Evolutionary conservation across 768 basidiomycete species (phyloP).

Genomic region (Pleurotus tuoliensis): DNA sequence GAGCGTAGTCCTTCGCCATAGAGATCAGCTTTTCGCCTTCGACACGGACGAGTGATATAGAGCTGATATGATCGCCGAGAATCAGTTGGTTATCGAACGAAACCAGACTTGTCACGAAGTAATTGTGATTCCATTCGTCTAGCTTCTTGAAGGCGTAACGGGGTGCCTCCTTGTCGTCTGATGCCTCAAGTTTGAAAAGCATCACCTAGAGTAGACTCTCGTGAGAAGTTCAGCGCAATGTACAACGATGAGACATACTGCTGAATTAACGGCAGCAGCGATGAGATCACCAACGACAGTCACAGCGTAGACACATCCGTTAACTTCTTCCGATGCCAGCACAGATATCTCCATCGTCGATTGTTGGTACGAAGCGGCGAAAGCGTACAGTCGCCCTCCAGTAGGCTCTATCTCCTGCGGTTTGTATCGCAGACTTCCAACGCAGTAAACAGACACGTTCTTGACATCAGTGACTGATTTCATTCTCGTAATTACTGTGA

Average conservation of each 20-base stretch:
- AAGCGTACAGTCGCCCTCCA: conserved; percentile 59
- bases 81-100: conserved; percentile 51
- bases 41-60: conserved; percentile 66
- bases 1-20: conserved; percentile 70
- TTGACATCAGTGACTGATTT: conserved; percentile 24
- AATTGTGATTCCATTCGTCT: conserved; percentile 77
- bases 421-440: conserved; percentile 42
- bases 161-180: conserved; percentile 25
- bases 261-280: conserved; percentile 71
- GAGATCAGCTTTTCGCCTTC: conserved; percentile 38
- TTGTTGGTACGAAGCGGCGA: conserved; percentile 32
- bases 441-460: conserved; percentile 40
- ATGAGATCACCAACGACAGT: conserved; percentile 45
- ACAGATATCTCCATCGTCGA: conserved; percentile 29
- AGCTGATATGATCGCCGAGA: conserved; percentile 79
- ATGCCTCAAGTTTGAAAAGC: conserved; percentile 36
- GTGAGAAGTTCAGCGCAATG: no score
- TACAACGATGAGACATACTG: conserved; percentile 39
- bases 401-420: conserved; percentile 45
- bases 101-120: conserved; percentile 67
- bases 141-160: conserved; percentile 36
- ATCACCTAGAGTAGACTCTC: conserved; percentile 33
- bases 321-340: conserved; percentile 40
- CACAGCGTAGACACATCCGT: conserved; percentile 71
- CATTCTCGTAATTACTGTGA: conserved; percentile 47